Evolutionary conservation across 768 basidiomycete species (phyloP), one percentile per base, ranked within the genome.

Genomic region (Psilocybe cubensis): DNA sequence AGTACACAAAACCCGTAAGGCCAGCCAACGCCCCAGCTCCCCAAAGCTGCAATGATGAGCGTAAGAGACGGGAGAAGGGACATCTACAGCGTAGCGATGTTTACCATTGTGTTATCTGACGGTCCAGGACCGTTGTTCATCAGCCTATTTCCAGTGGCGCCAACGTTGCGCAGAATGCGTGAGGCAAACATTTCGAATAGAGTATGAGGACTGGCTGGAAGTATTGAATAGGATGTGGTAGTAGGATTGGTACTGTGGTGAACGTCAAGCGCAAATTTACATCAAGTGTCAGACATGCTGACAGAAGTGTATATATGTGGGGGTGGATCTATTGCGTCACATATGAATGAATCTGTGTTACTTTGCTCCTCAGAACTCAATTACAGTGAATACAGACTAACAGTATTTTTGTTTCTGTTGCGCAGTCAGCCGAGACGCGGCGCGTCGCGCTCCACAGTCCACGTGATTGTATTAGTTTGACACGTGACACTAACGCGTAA

Each of bases 1-100:
- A 71, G 45, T 71, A 71, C 10, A 66, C 68, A 4, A 67, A 55
- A 23, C 60, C 63, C 3, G 70, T 71, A 18, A 70, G 40, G 0
- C 56, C 67, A 4, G 63, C 63, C 47, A 71, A 49, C 3, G 58
- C 68, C 27, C 62, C 68, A 17, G 64, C 65, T 10, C 66, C 70
- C 52, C 62, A 52, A 20, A 66, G 52, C 70, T 70, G 29, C 25
- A 47, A 17, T 11, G 14, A 27, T 3, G 29, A 35, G 20, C 28
- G 29, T 18, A 25, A 29, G 52, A 49, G 41, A 21, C n/a, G 2
- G 14, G 23, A 40, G 8, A 1, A 20, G 14, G 18, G 31, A 38
- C 44, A 28, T n/a, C 10, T 14, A 46, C 47, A 14, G 9, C 10
- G 6, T 25, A 45, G 46, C 9, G 24, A 54, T 14, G 31, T 11